Evolutionary conservation across 2,329 filamentous ascomycete species (phyloP).

Genomic region (Clonostachys solani): DNA sequence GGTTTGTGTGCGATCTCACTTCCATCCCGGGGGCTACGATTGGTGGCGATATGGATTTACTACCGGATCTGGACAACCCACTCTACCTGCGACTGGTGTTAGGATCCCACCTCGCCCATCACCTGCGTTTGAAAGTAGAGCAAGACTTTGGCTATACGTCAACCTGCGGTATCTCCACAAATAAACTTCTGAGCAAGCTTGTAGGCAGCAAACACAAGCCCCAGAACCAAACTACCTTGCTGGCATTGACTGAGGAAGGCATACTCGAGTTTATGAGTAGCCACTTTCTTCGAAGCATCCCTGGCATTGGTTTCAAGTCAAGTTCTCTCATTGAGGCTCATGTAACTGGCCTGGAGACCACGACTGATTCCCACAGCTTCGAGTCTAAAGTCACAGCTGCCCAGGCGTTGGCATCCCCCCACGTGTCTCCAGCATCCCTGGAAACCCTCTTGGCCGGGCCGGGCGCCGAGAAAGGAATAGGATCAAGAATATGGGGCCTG

Average conservation of each 20-base stretch:
- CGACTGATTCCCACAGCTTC: conserved; percentile 25
- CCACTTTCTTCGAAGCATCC: conserved; percentile 75
- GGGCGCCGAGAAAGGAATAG: conserved; percentile 68
- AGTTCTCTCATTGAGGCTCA: conserved; percentile 45
- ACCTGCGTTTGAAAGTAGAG: conserved; percentile 71
- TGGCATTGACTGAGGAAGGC: conserved; percentile 57
- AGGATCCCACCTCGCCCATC: conserved; percentile 74
- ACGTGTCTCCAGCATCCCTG: conserved; percentile 60
- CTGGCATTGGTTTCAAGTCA: conserved; percentile 77
- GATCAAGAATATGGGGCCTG: conserved; percentile 69
- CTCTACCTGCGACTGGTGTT: conserved; percentile 62
- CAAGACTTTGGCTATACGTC: conserved; percentile 78
- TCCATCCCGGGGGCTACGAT: conserved; percentile 58
- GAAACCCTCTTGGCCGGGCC: conserved; percentile 67
- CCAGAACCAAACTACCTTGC: conserved; percentile 77
- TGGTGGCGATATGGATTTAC: conserved; percentile 7
- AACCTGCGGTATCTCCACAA: conserved; percentile 83
- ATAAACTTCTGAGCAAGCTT: conserved; percentile 82
- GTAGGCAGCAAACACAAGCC: conserved; percentile 84
- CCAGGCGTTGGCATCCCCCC: conserved; percentile 58
- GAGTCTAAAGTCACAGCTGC: conserved; percentile 54
- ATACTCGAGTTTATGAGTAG: conserved; percentile 67
- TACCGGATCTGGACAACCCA: conserved; percentile 20
- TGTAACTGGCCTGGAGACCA: conserved; percentile 31
- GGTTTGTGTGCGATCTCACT: conserved; percentile 75